A percentile compares a stretch with the other conserved stretches of the same genome.
Evolutionary conservation across 2,329 filamentous ascomycete genomes (phyloP).

Genomic region (Clonostachys rhizophaga): DNA sequence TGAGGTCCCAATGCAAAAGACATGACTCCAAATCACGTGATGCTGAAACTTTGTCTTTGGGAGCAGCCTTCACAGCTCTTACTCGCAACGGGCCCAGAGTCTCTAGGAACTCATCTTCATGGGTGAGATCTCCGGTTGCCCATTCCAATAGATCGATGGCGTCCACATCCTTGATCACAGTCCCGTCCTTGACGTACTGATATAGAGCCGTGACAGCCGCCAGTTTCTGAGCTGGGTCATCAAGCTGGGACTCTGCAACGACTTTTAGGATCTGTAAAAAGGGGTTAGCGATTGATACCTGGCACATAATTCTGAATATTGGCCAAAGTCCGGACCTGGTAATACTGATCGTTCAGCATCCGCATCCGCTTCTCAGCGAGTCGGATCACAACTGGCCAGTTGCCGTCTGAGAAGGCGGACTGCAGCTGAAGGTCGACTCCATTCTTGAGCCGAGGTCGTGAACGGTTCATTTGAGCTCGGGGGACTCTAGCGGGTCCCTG

Average conservation of each 20-base stretch:
- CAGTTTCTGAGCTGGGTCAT: slow-evolving; percentile 39
- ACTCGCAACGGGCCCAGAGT: slow-evolving; percentile 45
- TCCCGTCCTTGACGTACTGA: slow-evolving; percentile 39
- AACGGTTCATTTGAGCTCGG: slow-evolving; percentile 20
- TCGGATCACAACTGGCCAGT: slow-evolving; percentile 45
- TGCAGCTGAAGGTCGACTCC: slow-evolving; percentile 50
- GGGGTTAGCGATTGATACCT: background rate
- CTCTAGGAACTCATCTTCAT: slow-evolving; percentile 33
- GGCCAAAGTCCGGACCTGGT: slow-evolving; percentile 33
- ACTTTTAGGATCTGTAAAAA: slow-evolving; percentile 34
- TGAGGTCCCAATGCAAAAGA: slow-evolving; percentile 48
- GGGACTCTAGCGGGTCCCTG: slow-evolving; percentile 3
- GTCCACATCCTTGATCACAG: slow-evolving; percentile 41
- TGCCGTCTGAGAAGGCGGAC: slow-evolving; percentile 47
- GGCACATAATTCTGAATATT: background rate
- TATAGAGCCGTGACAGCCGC: slow-evolving; percentile 37
- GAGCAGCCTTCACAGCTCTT: slow-evolving; percentile 47
- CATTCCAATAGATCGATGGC: slow-evolving; percentile 51
- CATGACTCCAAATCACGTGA: slow-evolving; percentile 46
- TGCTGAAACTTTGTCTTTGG: slow-evolving; percentile 35
- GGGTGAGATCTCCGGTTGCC: slow-evolving; percentile 33
- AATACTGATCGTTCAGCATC: slow-evolving; percentile 48
- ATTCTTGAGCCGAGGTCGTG: slow-evolving; percentile 34
- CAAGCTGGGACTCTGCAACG: slow-evolving; percentile 46
- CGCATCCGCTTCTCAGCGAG: slow-evolving; percentile 47